Percentiles rank a stretch among this genome's conserved stretches.
Conservation (phyloP, 805 yeast genomes). For the Metschnikowia continentalis region DNA sequence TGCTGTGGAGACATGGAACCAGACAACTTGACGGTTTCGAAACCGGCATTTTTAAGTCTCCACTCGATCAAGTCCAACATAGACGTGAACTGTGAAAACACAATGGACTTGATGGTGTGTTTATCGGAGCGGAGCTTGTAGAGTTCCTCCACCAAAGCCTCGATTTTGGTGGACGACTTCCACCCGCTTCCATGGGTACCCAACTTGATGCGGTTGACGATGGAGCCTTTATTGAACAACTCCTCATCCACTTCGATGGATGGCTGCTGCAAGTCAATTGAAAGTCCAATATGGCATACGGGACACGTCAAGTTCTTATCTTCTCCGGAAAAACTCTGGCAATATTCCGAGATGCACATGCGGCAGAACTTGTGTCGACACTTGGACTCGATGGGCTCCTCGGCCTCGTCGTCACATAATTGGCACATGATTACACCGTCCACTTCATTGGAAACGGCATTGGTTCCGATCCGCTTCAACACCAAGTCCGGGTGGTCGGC, state of each 20-base stretch:
- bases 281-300: conserved; percentile 89
- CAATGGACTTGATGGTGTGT: conserved; percentile 90
- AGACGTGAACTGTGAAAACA: conserved; percentile 93
- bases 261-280: conserved; percentile 86
- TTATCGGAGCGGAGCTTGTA: conserved; percentile 81
- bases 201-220: conserved; percentile 84
- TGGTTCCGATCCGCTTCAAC: conserved; percentile 57
- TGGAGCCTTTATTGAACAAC: conserved; percentile 57
- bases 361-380: conserved; percentile 95
- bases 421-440: conserved; percentile 74
- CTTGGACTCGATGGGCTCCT: conserved; percentile 91
- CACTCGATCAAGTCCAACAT: conserved; percentile 96
- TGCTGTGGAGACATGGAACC: conserved; percentile 98
- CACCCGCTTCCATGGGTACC: conserved; percentile 67
- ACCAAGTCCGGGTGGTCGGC: conserved; percentile 99
- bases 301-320: conserved; percentile 74
- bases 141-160: conserved; percentile 90
- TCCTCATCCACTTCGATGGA: conserved; percentile 68
- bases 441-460: conserved; percentile 33
- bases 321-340: conserved; percentile 71
- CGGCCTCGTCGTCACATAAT: conserved; percentile 96
- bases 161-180: conserved; percentile 95
- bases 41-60: conserved; percentile 93
- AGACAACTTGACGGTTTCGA: conserved; percentile 87
- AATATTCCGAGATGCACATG: conserved; percentile 85